Evolutionary conservation across 2,329 filamentous ascomycete genomes (phyloP), one percentile per base, ranked within the genome.

Genomic region (Calonectria crousiana): DNA sequence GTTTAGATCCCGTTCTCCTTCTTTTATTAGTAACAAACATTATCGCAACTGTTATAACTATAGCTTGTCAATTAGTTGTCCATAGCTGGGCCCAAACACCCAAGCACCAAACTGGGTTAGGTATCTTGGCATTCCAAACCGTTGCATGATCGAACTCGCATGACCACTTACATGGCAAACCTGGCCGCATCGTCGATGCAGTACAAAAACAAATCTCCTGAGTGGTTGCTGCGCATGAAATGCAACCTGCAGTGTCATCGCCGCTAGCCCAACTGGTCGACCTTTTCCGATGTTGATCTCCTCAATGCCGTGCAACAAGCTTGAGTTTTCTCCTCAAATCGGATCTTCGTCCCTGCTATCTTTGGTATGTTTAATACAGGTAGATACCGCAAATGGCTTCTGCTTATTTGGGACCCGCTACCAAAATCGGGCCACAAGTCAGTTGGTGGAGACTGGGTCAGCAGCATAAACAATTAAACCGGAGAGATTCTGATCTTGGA

Each of bases 1-100:
- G 36, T 68, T 68, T 68, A 68, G 66, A 68, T 68, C 66, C 66
- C 49, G 66, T 23, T 64, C 26, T 18, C 34, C n/a, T 30, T 68
- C n/a, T 56, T 67, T 68, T 60, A 60, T 60, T 60, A 60, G 56
- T 28, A 60, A 38, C 56, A 60, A 41, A 38, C 56, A 60, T 60
- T 60, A 60, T 60, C 56, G 56, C n/a, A 26, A 60, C 26, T 26
- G 56, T 13, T 60, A 60, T 53, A 44, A 44, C 41, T 44, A 44
- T 58, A 58, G 53, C 18, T 34, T 26, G n/a, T 16, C 53, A 60
- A 6, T 41, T 41, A 41, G 56, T 60, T 60, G 56, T 34, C n/a
- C 56, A 60, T 28, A 13, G 56, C 56, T 38, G 34, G 26, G n/a
- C 3, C 56, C 56, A 26, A 36, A 60, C 56, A 18, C n/a, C 6